A percentile compares a stretch with the other conserved stretches of the same genome.
These are phyloP conservation scores for Penicillium cinerascens DNA, from an alignment of 495 filamentous ascomycete species.

Conservation along the genomic window DNA sequence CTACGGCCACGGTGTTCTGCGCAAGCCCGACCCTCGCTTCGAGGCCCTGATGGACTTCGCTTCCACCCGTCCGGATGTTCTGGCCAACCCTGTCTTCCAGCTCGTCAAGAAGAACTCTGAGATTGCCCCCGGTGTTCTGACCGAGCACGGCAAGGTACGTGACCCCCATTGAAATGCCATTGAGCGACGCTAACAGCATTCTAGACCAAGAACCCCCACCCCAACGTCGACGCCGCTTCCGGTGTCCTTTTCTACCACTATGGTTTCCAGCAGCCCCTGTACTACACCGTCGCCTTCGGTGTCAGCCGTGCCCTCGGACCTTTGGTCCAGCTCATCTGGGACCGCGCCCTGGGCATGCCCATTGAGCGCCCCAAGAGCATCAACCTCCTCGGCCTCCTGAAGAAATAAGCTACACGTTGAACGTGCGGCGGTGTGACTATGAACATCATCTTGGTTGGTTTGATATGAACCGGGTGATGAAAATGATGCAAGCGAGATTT, in stretches of 20 bases:
- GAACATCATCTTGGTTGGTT: not conserved
- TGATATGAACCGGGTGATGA: constrained; percentile 2
- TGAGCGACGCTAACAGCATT: constrained; percentile 7
- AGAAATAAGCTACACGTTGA: constrained; percentile 33
- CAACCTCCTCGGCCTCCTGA: constrained; percentile 77
- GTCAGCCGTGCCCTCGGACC: constrained; percentile 89
- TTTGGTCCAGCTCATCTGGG: constrained; percentile 93
- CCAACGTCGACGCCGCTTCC: constrained; percentile 89
- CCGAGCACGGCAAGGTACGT: constrained; percentile 80
- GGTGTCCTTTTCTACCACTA: constrained; percentile 97
- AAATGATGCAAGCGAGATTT: constrained; percentile 16
- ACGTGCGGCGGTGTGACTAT: not conserved
- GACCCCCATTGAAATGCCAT: not conserved
- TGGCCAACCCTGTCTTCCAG: constrained; percentile 83
- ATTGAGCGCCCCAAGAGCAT: constrained; percentile 98
- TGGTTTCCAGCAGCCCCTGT: constrained; percentile 92
- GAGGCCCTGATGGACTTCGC: constrained; percentile 97
- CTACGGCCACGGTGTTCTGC: constrained; percentile 96
- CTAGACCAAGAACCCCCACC: constrained; percentile 94
- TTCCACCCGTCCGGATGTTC: constrained; percentile 74
- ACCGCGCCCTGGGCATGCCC: constrained; percentile 88
- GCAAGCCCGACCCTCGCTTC: constrained; percentile 95
- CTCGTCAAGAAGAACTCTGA: constrained; percentile 84
- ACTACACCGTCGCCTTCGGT: constrained; percentile 97
- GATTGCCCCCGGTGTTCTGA: constrained; percentile 80